Base-by-base conservation (phyloP, 805 yeast species). In the Osmozyma mogii region DNA sequence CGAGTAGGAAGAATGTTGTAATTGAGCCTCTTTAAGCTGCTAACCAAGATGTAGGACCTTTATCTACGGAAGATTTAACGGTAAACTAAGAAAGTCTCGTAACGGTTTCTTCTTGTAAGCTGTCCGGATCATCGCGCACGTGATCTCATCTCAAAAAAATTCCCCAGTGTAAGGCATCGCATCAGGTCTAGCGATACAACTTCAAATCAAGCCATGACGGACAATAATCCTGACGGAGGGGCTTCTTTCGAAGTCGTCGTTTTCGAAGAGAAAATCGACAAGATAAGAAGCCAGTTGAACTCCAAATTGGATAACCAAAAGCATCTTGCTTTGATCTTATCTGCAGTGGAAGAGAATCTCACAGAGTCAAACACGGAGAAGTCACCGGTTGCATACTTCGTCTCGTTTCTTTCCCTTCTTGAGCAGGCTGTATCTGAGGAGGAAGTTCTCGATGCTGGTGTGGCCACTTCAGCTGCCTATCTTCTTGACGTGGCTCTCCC, bases 271-370 rank as follows among this genome's bases (percentile, higher is more conserved):
- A 79, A 70, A 49, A 56, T 84, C 24, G 66, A 72, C 35, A 75
- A 74, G 49, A 75, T 88, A 41, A 72, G 95, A 52, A 43, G 63
- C 4, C 96, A 87, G 47, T 58, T 70, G 44, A 68, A 58, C 38
- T 84, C 95, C n/a, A 85, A 84, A 51, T 61, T 88, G 29, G 85
- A 80, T 15, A 84, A 87, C 54, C 96, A 87, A 58, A 82, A 80
- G 48, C 85, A 81, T 49, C 65, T 84, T 39, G 95, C 96, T 6
- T 58, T 84, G 16, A 78, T 89, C 33, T 66, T 92, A 28, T 70
- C 80, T 14, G 95, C 96, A 3, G 88, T 92, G 28, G 99, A 92
- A 52, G 95, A 84, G 44, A 84, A 84, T 43, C 69, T 92, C 25
- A 65, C 69, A 25, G 85, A 77, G 40, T 83, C 79, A 43, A 65